Percentiles rank a stretch among this genome's conserved stretches.
Conservation (phyloP, 139 green algal species). For the Chlorella sp. region DNA sequence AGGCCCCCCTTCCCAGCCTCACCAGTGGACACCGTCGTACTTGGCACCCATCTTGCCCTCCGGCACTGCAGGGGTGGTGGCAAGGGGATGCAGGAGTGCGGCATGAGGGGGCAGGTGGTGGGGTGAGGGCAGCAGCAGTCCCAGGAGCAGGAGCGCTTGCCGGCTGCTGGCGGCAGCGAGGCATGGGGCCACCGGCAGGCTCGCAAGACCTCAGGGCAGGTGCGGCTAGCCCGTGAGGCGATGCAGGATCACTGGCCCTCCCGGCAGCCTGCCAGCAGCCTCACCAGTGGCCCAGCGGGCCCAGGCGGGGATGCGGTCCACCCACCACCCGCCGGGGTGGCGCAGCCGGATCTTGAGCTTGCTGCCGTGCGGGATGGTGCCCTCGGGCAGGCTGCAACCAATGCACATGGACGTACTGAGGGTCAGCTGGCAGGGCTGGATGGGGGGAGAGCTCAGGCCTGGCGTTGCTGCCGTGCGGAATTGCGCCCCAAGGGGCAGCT, state of each 20-base stretch:
- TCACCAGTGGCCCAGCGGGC: constrained; percentile 73
- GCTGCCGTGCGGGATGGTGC: constrained; percentile 80
- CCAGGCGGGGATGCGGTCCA: constrained; percentile 92
- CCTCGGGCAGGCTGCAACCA: constrained; percentile 27
- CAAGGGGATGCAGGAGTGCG: too few relatives aligned
- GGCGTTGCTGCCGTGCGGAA: too few relatives aligned
- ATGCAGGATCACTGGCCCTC: too few relatives aligned
- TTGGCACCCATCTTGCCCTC: constrained; percentile 79
- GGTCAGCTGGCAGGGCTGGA: too few relatives aligned
- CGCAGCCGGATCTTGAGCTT: constrained; percentile 87
- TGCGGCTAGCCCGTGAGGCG: neutral
- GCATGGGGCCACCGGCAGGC: too few relatives aligned
- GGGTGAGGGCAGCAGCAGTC: neutral
- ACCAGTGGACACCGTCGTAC: constrained; percentile 94
- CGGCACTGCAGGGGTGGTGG: constrained; percentile 28
- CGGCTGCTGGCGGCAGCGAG: too few relatives aligned
- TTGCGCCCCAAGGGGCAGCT: too few relatives aligned
- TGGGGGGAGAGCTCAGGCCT: too few relatives aligned
- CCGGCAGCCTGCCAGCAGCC: neutral
- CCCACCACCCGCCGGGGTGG: constrained; percentile 67
- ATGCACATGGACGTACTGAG: too few relatives aligned
- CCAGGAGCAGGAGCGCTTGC: too few relatives aligned
- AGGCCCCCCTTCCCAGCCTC: too few relatives aligned
- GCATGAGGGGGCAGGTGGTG: neutral
- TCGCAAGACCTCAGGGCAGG: neutral